Percentiles rank a stretch among this genome's conserved stretches.
Evolutionary conservation across 2,329 filamentous ascomycete genomes (phyloP).

Genomic region (Colletotrichum orbiculare): DNA sequence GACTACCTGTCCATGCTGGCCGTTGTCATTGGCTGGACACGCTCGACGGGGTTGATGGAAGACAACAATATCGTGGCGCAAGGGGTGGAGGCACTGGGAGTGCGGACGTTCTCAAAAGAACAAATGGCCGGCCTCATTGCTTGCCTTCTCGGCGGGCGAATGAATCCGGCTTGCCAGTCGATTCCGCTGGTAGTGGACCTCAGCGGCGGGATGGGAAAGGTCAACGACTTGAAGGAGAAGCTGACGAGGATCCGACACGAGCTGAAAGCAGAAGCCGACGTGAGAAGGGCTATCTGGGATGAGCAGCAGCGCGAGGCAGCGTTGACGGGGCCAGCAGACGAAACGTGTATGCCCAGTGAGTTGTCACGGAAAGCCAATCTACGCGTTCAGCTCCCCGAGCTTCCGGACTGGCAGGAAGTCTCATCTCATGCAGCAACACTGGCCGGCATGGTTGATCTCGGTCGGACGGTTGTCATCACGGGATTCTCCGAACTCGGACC

Average conservation of each 20-base stretch:
- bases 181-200: slow-evolving; percentile 97
- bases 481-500: slow-evolving; percentile 96
- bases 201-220: slow-evolving; percentile 96
- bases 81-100: slow-evolving; percentile 93
- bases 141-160: slow-evolving; percentile 90
- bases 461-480: slow-evolving; percentile 96
- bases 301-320: slow-evolving; percentile 98
- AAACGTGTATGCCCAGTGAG: slow-evolving; percentile 91
- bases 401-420: slow-evolving; percentile 94
- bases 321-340: slow-evolving; percentile 90
- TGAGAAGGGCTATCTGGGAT: slow-evolving; percentile 91
- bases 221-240: slow-evolving; percentile 90
- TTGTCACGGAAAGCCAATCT: slow-evolving; percentile 95
- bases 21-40: slow-evolving; percentile 98
- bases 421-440: slow-evolving; percentile 86
- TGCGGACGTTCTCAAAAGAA: slow-evolving; percentile 97
- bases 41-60: slow-evolving; percentile 96
- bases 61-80: slow-evolving; percentile 98
- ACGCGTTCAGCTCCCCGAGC: slow-evolving; percentile 91
- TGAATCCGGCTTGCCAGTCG: slow-evolving; percentile 93
- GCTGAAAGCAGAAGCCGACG: slow-evolving; percentile 92
- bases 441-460: slow-evolving; percentile 97
- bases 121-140: slow-evolving; percentile 99
- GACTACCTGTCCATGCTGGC: slow-evolving; percentile 98
- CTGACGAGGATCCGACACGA: slow-evolving; percentile 94